Evolutionary conservation across 441 rosid species (phyloP).

Genomic region (Populus hybrid): DNA sequence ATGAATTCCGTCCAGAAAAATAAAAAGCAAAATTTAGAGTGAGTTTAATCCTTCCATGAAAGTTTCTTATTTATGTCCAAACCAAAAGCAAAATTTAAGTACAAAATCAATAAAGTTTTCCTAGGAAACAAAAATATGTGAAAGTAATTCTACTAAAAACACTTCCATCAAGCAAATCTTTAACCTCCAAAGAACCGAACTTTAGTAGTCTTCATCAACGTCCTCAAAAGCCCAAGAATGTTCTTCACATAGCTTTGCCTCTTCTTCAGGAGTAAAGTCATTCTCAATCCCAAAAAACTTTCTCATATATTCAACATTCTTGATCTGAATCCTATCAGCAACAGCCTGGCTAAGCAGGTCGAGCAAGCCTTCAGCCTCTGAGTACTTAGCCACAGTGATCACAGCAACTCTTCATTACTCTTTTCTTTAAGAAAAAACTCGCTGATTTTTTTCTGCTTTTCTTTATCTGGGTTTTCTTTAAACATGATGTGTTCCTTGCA

Average conservation of each 20-base stretch:
- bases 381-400: slow-evolving; percentile 10
- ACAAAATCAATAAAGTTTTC: not conserved
- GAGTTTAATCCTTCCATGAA: not conserved
- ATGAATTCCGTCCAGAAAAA: too few species aligned
- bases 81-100: not conserved
- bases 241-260: slow-evolving; percentile 12
- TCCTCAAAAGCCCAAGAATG: slow-evolving; percentile 20
- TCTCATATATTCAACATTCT: slow-evolving; percentile 2
- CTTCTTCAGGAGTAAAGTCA: slow-evolving; percentile 21
- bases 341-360: not conserved
- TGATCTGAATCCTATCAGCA: slow-evolving; percentile 12
- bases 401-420: not conserved
- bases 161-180: not conserved
- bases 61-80: not conserved
- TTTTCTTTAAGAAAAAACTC: not conserved
- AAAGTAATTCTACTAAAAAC: not conserved
- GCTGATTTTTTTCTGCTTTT: not conserved
- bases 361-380: slow-evolving; percentile 4
- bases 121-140: not conserved
- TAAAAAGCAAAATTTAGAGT: too few species aligned
- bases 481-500: not conserved
- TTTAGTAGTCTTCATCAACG: not conserved
- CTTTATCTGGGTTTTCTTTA: not conserved
- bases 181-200: not conserved
- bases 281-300: slow-evolving; percentile 3